Conservation (phyloP, 441 rosid species). For the Pelargonium citronellum region DNA sequence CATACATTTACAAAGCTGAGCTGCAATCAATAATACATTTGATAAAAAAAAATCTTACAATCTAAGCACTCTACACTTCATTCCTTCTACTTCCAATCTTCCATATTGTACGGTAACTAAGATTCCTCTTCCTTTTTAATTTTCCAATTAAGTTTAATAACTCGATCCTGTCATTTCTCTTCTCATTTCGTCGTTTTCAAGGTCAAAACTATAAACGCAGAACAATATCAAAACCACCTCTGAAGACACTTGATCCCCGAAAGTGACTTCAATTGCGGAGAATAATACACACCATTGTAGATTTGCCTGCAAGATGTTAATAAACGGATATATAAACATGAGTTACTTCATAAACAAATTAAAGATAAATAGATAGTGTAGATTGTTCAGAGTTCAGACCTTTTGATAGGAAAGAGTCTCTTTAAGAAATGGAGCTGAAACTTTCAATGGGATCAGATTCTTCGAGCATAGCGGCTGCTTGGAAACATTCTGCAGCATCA, state of each 20-base stretch:
- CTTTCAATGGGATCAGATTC: constrained; percentile 81
- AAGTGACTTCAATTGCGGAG: background rate
- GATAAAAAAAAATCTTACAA: too few relatives aligned
- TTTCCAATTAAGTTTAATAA: constrained; percentile 3
- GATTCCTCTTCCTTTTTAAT: constrained; percentile 1
- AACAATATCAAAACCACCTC: background rate
- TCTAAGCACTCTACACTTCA: background rate
- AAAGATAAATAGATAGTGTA: too few relatives aligned
- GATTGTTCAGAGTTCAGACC: too few relatives aligned
- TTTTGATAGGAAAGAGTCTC: constrained; percentile 13
- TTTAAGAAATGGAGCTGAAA: constrained; percentile 52
- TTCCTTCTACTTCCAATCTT: constrained; percentile 14
- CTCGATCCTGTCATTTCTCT: background rate
- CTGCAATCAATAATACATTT: too few relatives aligned
- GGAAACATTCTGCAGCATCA: constrained; percentile 89
- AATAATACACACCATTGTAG: background rate
- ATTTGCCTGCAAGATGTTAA: constrained; percentile 17
- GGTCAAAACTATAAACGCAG: background rate
- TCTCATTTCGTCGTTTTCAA: background rate
- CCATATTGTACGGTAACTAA: background rate
- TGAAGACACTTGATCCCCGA: background rate
- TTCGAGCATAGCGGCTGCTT: constrained; percentile 90
- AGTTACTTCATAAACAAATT: too few relatives aligned
- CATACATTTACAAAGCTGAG: too few relatives aligned
- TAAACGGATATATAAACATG: background rate